A percentile compares a stretch with the other conserved stretches of the same genome.
Evolutionary conservation across 148 eudicot species (phyloP).

Genomic region (Rhododendron molle): DNA sequence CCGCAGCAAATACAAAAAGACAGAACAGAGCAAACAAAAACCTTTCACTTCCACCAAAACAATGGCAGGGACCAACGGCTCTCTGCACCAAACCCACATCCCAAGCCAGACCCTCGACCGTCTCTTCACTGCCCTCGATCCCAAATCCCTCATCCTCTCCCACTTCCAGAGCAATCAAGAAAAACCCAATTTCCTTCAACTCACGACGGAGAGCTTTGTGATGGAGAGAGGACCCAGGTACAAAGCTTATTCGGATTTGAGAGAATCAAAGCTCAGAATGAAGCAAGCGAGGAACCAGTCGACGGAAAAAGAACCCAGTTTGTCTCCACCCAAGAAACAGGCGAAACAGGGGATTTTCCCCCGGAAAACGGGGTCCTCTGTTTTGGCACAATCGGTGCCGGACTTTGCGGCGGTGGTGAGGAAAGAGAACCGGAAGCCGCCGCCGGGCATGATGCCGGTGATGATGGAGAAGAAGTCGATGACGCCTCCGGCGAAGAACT

Average conservation of each 20-base stretch:
- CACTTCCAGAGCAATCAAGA: conserved; percentile 19
- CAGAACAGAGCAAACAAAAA: conserved; percentile 20
- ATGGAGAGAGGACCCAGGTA: conserved; percentile 75
- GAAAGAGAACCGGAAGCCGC: conserved; percentile 78
- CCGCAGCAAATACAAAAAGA: not conserved
- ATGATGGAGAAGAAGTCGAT: conserved; percentile 30
- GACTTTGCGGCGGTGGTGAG: conserved; percentile 60
- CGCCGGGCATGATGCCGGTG: conserved; percentile 33
- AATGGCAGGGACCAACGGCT: conserved; percentile 26
- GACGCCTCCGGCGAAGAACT: conserved; percentile 46
- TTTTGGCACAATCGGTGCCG: conserved; percentile 84
- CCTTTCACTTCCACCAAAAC: not conserved
- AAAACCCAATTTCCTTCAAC: conserved; percentile 16
- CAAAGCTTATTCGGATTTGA: conserved; percentile 58
- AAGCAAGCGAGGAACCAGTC: conserved; percentile 19
- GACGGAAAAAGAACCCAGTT: conserved; percentile 16
- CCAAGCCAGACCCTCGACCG: conserved; percentile 12
- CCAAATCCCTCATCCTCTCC: conserved; percentile 31
- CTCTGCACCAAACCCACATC: conserved; percentile 16
- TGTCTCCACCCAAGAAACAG: conserved; percentile 55
- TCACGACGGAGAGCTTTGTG: conserved; percentile 29
- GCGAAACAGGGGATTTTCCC: conserved; percentile 41
- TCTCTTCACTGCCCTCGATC: conserved; percentile 29
- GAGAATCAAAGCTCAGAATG: conserved; percentile 54
- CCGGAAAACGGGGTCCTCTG: conserved; percentile 36